Evolutionary conservation across 306 rosid genomes (phyloP).

Genomic region (Elaeagnus macrophylla): DNA sequence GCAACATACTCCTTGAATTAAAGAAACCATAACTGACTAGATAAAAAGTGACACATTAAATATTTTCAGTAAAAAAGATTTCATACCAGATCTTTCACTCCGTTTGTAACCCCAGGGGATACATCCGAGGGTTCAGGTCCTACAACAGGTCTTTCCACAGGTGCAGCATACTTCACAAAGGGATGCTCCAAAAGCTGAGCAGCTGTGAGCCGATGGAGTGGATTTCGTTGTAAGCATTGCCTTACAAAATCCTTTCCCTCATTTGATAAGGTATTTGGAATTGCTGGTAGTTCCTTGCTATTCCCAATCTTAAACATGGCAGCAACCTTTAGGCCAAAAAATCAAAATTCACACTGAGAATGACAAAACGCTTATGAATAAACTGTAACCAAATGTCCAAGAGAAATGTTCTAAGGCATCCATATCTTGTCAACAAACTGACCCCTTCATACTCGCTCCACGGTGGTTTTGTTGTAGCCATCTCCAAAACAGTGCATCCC

Average conservation of each 20-base stretch:
- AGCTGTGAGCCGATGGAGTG: constrained; percentile 64
- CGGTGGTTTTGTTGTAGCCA: constrained; percentile 98
- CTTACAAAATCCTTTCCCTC: constrained; percentile 77
- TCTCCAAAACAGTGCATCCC: constrained; percentile 98
- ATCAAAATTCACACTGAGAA: not conserved
- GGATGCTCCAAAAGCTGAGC: constrained; percentile 74
- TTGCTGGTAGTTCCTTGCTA: constrained; percentile 64
- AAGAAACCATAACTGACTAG: not conserved
- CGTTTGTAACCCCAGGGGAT: constrained; percentile 42
- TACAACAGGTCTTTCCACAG: constrained; percentile 52
- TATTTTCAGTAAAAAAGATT: not conserved
- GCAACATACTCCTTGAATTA: not conserved
- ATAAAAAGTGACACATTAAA: not conserved
- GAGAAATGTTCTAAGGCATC: not conserved
- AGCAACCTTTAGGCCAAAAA: constrained; percentile 48
- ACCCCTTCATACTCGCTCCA: constrained; percentile 99
- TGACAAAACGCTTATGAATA: not conserved
- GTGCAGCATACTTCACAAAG: constrained; percentile 61
- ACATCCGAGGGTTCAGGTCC: constrained; percentile 46
- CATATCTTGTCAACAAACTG: constrained; percentile 20
- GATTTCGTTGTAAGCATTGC: constrained; percentile 77
- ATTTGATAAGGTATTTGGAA: constrained; percentile 69
- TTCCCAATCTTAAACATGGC: constrained; percentile 92
- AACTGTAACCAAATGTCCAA: not conserved
- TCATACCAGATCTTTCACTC: constrained; percentile 67